Evolutionary conservation across 805 yeast genomes (phyloP).

Genomic region (Candida saitoana): DNA sequence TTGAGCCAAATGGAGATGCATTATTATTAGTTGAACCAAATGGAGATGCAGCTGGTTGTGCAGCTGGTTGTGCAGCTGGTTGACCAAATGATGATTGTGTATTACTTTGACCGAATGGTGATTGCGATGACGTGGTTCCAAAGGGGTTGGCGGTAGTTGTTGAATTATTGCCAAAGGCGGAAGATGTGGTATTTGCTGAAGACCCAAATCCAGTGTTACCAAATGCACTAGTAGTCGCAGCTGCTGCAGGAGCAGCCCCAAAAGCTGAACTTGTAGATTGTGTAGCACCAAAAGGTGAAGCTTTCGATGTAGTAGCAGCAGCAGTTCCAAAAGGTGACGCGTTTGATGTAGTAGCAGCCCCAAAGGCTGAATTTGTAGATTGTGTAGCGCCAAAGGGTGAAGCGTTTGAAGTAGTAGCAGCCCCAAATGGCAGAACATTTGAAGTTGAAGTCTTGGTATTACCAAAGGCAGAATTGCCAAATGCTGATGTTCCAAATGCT

Average conservation of each 20-base stretch:
- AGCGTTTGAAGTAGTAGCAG: constrained; percentile 7
- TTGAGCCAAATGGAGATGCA: constrained; percentile 7
- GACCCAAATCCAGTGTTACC: constrained; percentile 8
- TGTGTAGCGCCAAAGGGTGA: constrained; percentile 11
- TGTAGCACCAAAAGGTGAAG: constrained; percentile 11
- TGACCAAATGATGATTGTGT: constrained; percentile 7
- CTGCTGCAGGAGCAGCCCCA: too few species aligned
- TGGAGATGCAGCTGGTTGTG: background rate
- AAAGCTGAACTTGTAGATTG: constrained; percentile 2
- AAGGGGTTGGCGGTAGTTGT: constrained; percentile 6
- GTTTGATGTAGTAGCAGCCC: too few species aligned
- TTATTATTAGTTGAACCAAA: constrained; percentile 1
- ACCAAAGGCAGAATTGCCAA: constrained; percentile 19
- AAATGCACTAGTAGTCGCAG: constrained; percentile 11
- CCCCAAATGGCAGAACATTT: constrained; percentile 8
- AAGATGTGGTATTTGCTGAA: background rate
- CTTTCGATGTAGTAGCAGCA: constrained; percentile 6
- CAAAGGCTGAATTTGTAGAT: constrained; percentile 2
- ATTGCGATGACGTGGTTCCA: constrained; percentile 1
- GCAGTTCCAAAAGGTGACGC: constrained; percentile 8
- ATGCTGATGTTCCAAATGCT: constrained; percentile 9
- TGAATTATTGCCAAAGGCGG: constrained; percentile 5
- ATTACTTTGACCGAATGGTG: constrained; percentile 2
- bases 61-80: background rate
- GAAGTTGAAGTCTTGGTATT: constrained; percentile 4